Conservation (phyloP, 352 stramenopile genomes). For the Globisporangium cederbergense region DNA sequence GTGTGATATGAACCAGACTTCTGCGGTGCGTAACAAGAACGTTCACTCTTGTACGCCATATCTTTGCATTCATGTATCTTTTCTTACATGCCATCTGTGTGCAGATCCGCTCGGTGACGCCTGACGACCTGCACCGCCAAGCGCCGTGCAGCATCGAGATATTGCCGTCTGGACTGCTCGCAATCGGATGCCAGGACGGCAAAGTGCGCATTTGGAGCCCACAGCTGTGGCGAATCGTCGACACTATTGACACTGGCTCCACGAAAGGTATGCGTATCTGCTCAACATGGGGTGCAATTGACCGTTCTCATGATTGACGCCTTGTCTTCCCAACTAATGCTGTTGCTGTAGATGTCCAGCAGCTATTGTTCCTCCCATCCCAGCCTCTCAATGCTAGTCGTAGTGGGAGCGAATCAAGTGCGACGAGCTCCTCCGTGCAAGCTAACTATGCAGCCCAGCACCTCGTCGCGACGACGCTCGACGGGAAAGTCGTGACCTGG, state of each 20-base stretch:
- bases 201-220: slow-evolving; percentile 72
- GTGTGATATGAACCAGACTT: slow-evolving; percentile 68
- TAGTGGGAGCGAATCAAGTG: slow-evolving; percentile 28
- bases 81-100: neutral
- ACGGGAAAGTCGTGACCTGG: slow-evolving; percentile 63
- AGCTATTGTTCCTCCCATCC: slow-evolving; percentile 56
- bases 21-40: slow-evolving; percentile 25
- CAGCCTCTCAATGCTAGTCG: slow-evolving; percentile 31
- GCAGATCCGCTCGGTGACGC: slow-evolving; percentile 35
- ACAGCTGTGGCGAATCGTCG: slow-evolving; percentile 53
- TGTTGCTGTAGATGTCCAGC: slow-evolving; percentile 49
- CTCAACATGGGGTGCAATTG: neutral
- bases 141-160: slow-evolving; percentile 55
- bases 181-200: slow-evolving; percentile 72
- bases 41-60: neutral
- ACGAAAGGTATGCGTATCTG: slow-evolving; percentile 27
- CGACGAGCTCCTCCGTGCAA: slow-evolving; percentile 13
- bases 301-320: neutral
- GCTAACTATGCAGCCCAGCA: slow-evolving; percentile 16
- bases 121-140: slow-evolving; percentile 62
- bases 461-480: slow-evolving; percentile 50
- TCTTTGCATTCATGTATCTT: neutral
- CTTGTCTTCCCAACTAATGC: neutral
- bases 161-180: slow-evolving; percentile 56
- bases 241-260: slow-evolving; percentile 59